A percentile compares a stretch with the other conserved stretches of the same genome.
These are phyloP conservation scores for Boeremia exigua DNA, from an alignment of 2,329 filamentous ascomycete genomes.

Conservation along the genomic window DNA sequence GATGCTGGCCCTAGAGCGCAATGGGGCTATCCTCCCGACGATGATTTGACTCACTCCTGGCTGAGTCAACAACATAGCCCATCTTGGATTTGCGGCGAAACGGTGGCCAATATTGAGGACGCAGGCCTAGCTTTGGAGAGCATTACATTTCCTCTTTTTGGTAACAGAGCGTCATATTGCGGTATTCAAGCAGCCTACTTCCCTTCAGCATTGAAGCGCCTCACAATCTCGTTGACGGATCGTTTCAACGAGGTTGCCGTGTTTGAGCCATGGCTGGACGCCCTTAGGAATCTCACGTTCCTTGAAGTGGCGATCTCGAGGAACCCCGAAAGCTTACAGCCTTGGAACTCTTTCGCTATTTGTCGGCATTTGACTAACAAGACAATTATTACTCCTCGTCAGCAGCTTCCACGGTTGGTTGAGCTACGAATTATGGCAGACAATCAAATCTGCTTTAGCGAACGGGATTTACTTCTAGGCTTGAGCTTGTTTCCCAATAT, in stretches of 20 bases:
- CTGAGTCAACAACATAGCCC: neutral
- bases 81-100: neutral
- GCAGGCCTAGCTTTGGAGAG: neutral
- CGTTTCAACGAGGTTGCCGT: neutral
- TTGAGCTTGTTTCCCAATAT: constrained; percentile 1
- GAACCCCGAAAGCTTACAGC: neutral
- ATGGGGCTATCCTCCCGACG: neutral
- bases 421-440: constrained; percentile 12
- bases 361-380: neutral
- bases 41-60: neutral
- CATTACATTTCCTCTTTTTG: neutral
- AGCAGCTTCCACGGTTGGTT: neutral
- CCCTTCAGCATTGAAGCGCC: constrained; percentile 1
- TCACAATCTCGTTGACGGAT: neutral
- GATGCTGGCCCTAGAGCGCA: neutral
- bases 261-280: constrained; percentile 1
- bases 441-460: constrained; percentile 2
- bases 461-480: neutral
- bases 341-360: neutral
- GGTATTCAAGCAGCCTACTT: neutral
- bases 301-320: constrained; percentile 2
- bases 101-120: neutral
- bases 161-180: constrained; percentile 5
- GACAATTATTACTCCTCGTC: too few species aligned
- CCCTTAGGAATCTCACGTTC: neutral